These are phyloP conservation scores for Quillaja saponaria DNA, from an alignment of 306 rosid species.

Conservation along the genomic window DNA sequence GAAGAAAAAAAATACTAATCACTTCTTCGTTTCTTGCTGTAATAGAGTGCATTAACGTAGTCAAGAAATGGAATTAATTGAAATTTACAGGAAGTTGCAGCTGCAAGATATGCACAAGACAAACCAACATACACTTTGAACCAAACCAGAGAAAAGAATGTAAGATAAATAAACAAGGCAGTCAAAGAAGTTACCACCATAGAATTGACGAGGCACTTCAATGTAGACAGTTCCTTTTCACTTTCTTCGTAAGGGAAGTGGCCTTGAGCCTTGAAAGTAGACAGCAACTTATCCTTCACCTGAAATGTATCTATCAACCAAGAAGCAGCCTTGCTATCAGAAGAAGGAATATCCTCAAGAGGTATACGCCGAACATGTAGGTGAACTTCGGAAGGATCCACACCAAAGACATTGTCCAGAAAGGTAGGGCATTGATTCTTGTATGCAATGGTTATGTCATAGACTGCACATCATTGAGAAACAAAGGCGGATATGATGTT, in stretches of 20 bases:
- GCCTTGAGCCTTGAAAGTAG: constrained; percentile 57
- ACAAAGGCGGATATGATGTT: constrained; percentile 17
- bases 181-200: constrained; percentile 51
- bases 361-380: constrained; percentile 71
- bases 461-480: constrained; percentile 56
- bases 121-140: constrained; percentile 67
- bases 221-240: constrained; percentile 56
- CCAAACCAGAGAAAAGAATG: constrained; percentile 67
- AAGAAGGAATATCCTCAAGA: constrained; percentile 54
- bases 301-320: constrained; percentile 71
- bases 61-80: constrained; percentile 51
- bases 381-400: constrained; percentile 95
- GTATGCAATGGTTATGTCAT: constrained; percentile 79
- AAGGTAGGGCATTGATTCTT: constrained; percentile 80
- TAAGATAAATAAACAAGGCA: constrained; percentile 53
- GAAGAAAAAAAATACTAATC: constrained; percentile 25
- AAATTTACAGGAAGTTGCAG: constrained; percentile 58
- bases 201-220: constrained; percentile 54
- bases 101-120: constrained; percentile 80
- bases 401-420: constrained; percentile 84
- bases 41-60: constrained; percentile 45
- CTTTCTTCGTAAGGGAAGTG: constrained; percentile 58
- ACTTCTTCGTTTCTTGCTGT: constrained; percentile 43
- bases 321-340: constrained; percentile 56
- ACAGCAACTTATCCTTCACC: constrained; percentile 55